phyloP scores from a whole-genome alignment of 345 rosid species.

The Abelmoschus esculentus region DNA sequence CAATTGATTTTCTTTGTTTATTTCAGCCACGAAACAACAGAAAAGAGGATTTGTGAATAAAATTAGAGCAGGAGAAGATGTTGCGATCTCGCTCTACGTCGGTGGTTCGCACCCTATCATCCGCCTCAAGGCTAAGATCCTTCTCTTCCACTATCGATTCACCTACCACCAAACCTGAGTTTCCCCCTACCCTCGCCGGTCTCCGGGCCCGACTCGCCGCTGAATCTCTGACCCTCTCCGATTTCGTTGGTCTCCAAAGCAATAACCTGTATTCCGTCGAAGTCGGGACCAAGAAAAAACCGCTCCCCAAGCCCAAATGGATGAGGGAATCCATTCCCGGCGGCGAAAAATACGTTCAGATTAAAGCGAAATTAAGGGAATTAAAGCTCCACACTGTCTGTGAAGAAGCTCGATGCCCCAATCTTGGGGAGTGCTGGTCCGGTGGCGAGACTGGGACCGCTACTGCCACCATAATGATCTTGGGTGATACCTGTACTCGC shows the following conservation, averaged over 20 bases:
- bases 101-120: constrained; percentile 27
- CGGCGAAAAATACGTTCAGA: constrained; percentile 92
- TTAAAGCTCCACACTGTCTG: constrained; percentile 96
- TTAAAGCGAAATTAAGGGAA: constrained; percentile 81
- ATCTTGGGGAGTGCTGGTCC: constrained; percentile 97
- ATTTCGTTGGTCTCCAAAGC: constrained; percentile 45
- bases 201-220: constrained; percentile 79
- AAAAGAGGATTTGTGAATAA: not conserved
- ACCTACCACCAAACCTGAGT: constrained; percentile 27
- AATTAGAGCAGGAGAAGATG: not conserved
- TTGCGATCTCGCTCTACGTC: constrained; percentile 12
- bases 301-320: constrained; percentile 97
- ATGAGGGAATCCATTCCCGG: constrained; percentile 91
- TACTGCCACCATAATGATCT: constrained; percentile 93
- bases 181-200: constrained; percentile 52
- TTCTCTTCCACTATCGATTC: constrained; percentile 36
- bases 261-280: constrained; percentile 63
- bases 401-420: constrained; percentile 95
- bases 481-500: constrained; percentile 94
- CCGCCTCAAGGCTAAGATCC: constrained; percentile 15
- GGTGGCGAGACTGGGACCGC: constrained; percentile 98
- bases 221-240: constrained; percentile 60
- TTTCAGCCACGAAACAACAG: not conserved
- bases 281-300: constrained; percentile 92
- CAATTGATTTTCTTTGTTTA: not conserved